Evolutionary conservation across 2,329 filamentous ascomycete species (phyloP), one percentile per base, ranked within the genome.

Genomic region (Hymenoscyphus albidus): DNA sequence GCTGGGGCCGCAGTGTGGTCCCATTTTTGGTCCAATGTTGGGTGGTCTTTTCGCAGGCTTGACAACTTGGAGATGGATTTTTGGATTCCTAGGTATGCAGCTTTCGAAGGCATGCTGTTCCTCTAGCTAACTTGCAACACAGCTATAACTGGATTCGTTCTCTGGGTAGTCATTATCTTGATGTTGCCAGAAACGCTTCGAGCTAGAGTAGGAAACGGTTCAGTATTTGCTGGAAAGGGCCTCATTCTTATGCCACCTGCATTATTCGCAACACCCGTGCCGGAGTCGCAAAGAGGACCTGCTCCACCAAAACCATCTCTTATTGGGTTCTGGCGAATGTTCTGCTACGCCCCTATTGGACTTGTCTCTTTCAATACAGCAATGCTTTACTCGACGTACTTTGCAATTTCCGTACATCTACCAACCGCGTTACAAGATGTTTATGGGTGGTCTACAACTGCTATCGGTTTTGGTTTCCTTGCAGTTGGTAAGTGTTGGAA

Each of bases 51-150:
- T 61, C 35, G 59, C 59, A 4, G 59, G 44, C n/a, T 38, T 55
- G 32, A 61, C 59, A 31, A 55, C 27, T 61, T 61, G 48, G 44
- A 61, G 59, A 54, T 61, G 59, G 59, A 61, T 61, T 14, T 61
- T 61, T 55, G 59, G 59, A 5, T 61, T 61, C 27, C 59, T 61
- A 13, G 59, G 59, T 61, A 54, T 13, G 16, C 39, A 10, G 13
- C 27, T 16, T 48, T 31, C 18, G n/a, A 14, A 48, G 18, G 3
- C 2, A 27, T 27, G 9, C 16, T 9, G n/a, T 22, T 42, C 35
- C 12, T 18, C 9, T n/a, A 4, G 58, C 58, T 59, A 16, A 59
- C 18, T 5, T 42, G 12, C 1, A 9, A 5, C 42, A 31, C 18
- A 61, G 59, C 59, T 39, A 61, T 61, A 55, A 38, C 59, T 39